Conservation (phyloP, 2,329 filamentous ascomycete species). For the Eutypella sp. region DNA sequence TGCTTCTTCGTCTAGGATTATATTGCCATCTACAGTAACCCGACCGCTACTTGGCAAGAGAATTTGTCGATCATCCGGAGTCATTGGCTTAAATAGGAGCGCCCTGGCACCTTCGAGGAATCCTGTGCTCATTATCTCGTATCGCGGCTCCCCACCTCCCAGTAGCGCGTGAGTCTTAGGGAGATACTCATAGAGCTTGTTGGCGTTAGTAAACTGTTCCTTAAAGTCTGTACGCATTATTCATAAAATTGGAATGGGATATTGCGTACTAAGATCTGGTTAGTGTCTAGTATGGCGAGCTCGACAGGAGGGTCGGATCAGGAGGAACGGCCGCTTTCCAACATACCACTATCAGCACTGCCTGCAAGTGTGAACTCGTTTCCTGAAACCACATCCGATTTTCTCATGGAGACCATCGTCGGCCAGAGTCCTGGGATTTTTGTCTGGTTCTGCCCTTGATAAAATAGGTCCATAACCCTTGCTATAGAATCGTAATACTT, state of each 20-base stretch:
- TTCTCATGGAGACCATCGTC: conserved; percentile 55
- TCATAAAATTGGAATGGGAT: too few relatives aligned
- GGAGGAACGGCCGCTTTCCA: too few relatives aligned
- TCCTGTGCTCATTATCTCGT: conserved; percentile 33
- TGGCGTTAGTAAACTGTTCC: too few relatives aligned
- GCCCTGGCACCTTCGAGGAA: conserved; percentile 55
- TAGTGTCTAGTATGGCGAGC: too few relatives aligned
- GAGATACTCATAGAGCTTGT: conserved; percentile 52
- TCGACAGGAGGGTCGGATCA: too few relatives aligned
- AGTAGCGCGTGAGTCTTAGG: conserved; percentile 61
- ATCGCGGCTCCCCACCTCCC: conserved; percentile 45
- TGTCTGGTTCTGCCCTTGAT: conserved; percentile 60
- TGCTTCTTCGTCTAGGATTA: conserved; percentile 25
- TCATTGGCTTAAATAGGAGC: conserved; percentile 64
- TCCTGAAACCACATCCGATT: conserved; percentile 36
- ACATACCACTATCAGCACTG: too few relatives aligned
- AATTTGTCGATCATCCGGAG: conserved; percentile 52
- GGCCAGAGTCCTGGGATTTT: conserved; percentile 71
- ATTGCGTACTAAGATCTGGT: too few relatives aligned
- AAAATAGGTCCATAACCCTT: conserved; percentile 62
- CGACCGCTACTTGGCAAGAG: conserved; percentile 55
- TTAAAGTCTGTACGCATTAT: too few relatives aligned
- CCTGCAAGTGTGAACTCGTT: conserved; percentile 32
- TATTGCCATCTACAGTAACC: conserved; percentile 21
- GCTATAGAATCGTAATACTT: conserved; percentile 72